phyloP scores from a whole-genome alignment of 208 protist species.

The Vickermania spadyakhi region DNA sequence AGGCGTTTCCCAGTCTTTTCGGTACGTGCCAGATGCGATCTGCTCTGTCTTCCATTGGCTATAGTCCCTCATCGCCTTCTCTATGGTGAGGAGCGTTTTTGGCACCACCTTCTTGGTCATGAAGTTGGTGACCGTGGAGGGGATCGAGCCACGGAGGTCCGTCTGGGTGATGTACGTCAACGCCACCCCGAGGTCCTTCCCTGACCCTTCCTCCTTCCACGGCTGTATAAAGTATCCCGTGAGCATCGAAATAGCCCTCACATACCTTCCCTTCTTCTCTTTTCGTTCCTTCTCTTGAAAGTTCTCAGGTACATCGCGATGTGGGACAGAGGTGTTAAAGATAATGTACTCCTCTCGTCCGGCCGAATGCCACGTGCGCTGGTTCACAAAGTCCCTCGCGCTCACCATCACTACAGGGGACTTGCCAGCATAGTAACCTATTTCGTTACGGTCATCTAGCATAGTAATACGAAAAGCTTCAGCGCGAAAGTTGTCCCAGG shows the following conservation, averaged over 20 bases:
- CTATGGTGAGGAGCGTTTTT: conserved; percentile 45
- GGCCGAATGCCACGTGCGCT: conserved; percentile 75
- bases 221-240: conserved; percentile 83
- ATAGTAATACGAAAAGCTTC: conserved; percentile 66
- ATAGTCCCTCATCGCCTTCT: conserved; percentile 41
- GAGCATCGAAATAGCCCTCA: conserved; percentile 66
- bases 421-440: conserved; percentile 87
- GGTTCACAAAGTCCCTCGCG: conserved; percentile 88
- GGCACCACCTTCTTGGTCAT: conserved; percentile 72
- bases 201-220: conserved; percentile 31
- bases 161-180: conserved; percentile 82
- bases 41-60: conserved; percentile 49
- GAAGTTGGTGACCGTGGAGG: conserved; percentile 63
- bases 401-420: conserved; percentile 57
- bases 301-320: conserved; percentile 29
- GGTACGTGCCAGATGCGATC: conserved; percentile 36
- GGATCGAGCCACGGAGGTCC: conserved; percentile 82
- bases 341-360: conserved; percentile 74
- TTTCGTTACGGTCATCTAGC: conserved; percentile 67
- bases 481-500: conserved; percentile 67
- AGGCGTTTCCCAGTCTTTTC: conserved; percentile 40
- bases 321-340: conserved; percentile 84
- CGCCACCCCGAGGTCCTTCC: conserved; percentile 26
- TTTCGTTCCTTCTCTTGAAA: conserved; percentile 34
- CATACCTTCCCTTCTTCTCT: conserved; percentile 36